Percentiles rank a stretch among this genome's conserved stretches.
phyloP scores from a whole-genome alignment of 2,329 filamentous ascomycete genomes.

The Penicillium sp. region DNA sequence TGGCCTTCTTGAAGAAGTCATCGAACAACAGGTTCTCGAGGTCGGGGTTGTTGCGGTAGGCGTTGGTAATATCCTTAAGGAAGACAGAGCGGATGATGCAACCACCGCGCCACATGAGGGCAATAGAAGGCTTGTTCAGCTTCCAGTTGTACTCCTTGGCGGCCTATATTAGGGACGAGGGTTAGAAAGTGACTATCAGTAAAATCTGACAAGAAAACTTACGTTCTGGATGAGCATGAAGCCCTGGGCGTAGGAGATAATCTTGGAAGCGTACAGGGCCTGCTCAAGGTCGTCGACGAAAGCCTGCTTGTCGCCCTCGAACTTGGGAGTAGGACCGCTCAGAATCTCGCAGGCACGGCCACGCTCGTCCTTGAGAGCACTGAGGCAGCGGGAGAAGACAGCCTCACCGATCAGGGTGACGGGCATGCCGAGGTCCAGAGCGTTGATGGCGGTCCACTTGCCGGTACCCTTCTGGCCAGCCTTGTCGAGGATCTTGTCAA shows the following conservation, averaged over 20 bases:
- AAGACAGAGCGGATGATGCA: conserved; percentile 99
- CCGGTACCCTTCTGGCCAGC: conserved; percentile 98
- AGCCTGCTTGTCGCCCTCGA: conserved; percentile 81
- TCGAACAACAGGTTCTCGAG: conserved; percentile 98
- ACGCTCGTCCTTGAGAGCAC: conserved; percentile 89
- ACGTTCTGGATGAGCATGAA: conserved; percentile 99
- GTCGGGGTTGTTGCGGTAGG: conserved; percentile 87
- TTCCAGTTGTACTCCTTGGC: conserved; percentile 96
- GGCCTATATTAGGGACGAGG: conserved; percentile 48
- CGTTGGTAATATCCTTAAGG: conserved; percentile 97
- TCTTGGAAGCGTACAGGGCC: conserved; percentile 98
- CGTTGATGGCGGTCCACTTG: conserved; percentile 99
- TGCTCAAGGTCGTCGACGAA: conserved; percentile 98
- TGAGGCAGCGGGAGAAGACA: conserved; percentile 89
- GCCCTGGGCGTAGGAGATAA: conserved; percentile 98
- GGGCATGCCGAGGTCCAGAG: conserved; percentile 94
- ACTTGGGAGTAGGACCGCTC: conserved; percentile 65
- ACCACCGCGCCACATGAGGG: conserved; percentile 98
- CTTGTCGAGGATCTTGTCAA: conserved; percentile 98
- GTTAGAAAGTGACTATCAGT: conserved; percentile 1
- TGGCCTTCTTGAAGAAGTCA: conserved; percentile 99
- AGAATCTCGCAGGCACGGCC: conserved; percentile 70
- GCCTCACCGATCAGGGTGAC: conserved; percentile 96
- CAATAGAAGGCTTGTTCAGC: conserved; percentile 99
- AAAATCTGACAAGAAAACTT: conserved; percentile 32